phyloP scores from a whole-genome alignment of 106 monocot genomes.

The Dendrobium catenatum region DNA sequence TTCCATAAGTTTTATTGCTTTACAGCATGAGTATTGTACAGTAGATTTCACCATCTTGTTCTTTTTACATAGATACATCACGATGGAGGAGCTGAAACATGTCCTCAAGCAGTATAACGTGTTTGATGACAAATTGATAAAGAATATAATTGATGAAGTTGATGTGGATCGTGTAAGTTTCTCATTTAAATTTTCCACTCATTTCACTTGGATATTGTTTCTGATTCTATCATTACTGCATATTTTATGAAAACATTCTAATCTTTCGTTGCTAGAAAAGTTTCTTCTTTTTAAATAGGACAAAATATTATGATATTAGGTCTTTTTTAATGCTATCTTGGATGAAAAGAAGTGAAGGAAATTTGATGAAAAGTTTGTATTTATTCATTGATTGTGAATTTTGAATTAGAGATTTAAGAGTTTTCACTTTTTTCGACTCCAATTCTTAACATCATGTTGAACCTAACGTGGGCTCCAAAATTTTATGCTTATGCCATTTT shows the following conservation, averaged over 20 bases:
- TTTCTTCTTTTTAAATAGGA: too few species aligned
- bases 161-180: conserved; percentile 64
- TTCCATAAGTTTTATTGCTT: background rate
- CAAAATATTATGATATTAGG: too few species aligned
- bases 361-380: background rate
- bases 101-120: conserved; percentile 63
- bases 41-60: background rate
- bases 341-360: background rate
- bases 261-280: too few species aligned
- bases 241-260: background rate
- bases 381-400: background rate
- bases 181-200: background rate
- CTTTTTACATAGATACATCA: conserved; percentile 47
- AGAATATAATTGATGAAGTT: conserved; percentile 76
- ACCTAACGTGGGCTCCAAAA: background rate
- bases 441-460: background rate
- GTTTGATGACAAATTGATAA: conserved; percentile 49
- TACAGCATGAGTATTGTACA: background rate
- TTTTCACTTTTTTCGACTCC: background rate
- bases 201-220: background rate
- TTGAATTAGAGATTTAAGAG: background rate
- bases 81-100: conserved; percentile 73
- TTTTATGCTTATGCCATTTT: too few species aligned
- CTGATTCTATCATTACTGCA: background rate
- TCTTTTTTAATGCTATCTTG: too few species aligned